Percentiles rank a stretch among this genome's conserved stretches.
These are phyloP conservation scores for Hortiboletus flavorubellus DNA, from an alignment of 768 basidiomycete genomes.

Conservation along the genomic window DNA sequence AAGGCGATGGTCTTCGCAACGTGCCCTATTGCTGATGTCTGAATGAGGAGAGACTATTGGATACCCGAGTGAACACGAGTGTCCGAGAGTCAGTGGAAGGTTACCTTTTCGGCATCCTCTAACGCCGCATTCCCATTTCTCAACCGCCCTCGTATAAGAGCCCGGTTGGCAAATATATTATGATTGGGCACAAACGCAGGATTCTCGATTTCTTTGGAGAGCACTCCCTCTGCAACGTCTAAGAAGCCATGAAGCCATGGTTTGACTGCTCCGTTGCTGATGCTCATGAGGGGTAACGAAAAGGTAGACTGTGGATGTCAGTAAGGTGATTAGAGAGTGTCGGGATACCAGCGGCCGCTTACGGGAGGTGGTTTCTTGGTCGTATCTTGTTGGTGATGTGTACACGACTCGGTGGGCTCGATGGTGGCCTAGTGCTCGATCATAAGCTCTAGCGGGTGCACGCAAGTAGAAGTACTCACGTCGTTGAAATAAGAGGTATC, in stretches of 20 bases:
- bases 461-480: neutral
- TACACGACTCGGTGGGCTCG: neutral
- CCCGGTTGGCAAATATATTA: conserved; percentile 14
- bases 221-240: conserved; percentile 2
- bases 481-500: neutral
- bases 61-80: neutral
- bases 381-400: conserved; percentile 1
- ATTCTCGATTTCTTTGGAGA: conserved; percentile 8
- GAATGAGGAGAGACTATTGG: conserved; percentile 9
- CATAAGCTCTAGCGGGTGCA: neutral
- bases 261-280: conserved; percentile 16
- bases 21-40: conserved; percentile 13
- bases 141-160: conserved; percentile 10
- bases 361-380: conserved; percentile 3
- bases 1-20: conserved; percentile 14
- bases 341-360: neutral
- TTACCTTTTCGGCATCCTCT: conserved; percentile 13
- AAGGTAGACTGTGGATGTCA: conserved; percentile 3
- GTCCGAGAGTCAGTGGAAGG: neutral
- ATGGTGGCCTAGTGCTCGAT: neutral
- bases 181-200: neutral
- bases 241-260: conserved; percentile 17
- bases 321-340: neutral
- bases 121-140: neutral
- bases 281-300: conserved; percentile 16